Evolutionary conservation across 305 asterid species (phyloP), one percentile per base, ranked within the genome.

Genomic region (Coffea humblotiana): DNA sequence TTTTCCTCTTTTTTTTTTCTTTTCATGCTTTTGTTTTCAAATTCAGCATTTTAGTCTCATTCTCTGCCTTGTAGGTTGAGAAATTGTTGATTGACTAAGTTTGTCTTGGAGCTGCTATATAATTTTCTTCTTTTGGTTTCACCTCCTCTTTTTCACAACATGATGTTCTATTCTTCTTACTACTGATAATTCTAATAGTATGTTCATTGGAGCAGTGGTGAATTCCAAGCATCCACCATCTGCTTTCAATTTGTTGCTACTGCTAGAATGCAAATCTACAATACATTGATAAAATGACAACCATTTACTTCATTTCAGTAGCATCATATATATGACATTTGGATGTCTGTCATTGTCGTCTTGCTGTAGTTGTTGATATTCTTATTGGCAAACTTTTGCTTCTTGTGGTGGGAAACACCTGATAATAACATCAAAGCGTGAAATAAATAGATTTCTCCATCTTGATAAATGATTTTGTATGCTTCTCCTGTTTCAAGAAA

Each of bases 21-120:
- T 71, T 78, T n/a, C n/a, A 77, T 78, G 52, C 54, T 71, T 81
- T 75, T 77, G 25, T 2, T 19, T 58, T 18, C 32, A 45, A 47
- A 13, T 23, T 71, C n/a, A 47, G 5, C 56, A 23, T 6, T 45
- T 16, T 3, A 23, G 51, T 37, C 5, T 2, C 43, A 1, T 71
- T 11, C n/a, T 60, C 58, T 23, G 71, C 56, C 70, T 27, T 35
- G 6, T 37, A 8, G 35, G 21, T 74, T 74, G 1, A 40, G 43
- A 40, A 75, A 58, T 40, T 37, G 40, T 4, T 75, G 40, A 23
- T 9, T 35, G 9, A 37, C 1, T 35, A 49, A 21, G 56, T 69
- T 5, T 12, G 23, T 25, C 51, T 32, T 29, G 8, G 4, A 71
- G 75, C 37, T 12, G 23, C 21, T 71, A 45, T 15, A 47, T n/a